These are phyloP conservation scores for Fusarium ambrosium DNA, from an alignment of 2,329 filamentous ascomycete species.

Conservation along the genomic window DNA sequence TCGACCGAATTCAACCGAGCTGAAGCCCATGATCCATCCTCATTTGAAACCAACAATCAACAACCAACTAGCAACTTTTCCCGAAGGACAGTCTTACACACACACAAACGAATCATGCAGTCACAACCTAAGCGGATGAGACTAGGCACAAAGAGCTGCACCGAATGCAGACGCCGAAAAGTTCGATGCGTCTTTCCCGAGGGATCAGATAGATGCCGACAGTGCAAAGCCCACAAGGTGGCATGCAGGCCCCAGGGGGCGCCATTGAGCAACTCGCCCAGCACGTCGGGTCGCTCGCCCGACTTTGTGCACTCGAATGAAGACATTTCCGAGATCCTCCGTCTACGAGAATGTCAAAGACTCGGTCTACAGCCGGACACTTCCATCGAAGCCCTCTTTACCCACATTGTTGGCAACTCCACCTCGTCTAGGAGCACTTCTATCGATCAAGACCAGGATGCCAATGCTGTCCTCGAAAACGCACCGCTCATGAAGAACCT, in stretches of 20 bases:
- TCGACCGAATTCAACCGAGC: conserved; percentile 10
- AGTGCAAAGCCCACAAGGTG: conserved; percentile 60
- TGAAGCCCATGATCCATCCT: not conserved
- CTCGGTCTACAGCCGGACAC: not conserved
- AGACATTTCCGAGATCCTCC: not conserved
- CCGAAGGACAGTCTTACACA: not conserved
- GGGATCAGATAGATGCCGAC: conserved; percentile 55
- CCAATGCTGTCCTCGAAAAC: not conserved
- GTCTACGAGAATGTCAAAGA: not conserved
- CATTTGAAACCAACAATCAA: not conserved
- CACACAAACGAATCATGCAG: not conserved
- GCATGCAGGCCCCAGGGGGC: conserved; percentile 59
- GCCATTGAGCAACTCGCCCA: not conserved
- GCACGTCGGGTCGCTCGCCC: not conserved
- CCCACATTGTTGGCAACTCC: not conserved
- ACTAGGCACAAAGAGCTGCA: conserved; percentile 52
- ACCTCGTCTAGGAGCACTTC: not conserved
- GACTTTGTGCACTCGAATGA: not conserved
- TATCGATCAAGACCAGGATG: not conserved
- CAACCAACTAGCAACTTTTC: not conserved
- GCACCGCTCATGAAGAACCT: not conserved
- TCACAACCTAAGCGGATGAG: conserved; percentile 46
- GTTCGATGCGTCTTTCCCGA: conserved; percentile 60
- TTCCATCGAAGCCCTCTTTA: not conserved
- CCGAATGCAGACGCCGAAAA: conserved; percentile 63